A percentile compares a stretch with the other conserved stretches of the same genome.
These are phyloP conservation scores for Liriodendron chinense DNA, from an alignment of 164 flowering plant genomes.

Conservation along the genomic window DNA sequence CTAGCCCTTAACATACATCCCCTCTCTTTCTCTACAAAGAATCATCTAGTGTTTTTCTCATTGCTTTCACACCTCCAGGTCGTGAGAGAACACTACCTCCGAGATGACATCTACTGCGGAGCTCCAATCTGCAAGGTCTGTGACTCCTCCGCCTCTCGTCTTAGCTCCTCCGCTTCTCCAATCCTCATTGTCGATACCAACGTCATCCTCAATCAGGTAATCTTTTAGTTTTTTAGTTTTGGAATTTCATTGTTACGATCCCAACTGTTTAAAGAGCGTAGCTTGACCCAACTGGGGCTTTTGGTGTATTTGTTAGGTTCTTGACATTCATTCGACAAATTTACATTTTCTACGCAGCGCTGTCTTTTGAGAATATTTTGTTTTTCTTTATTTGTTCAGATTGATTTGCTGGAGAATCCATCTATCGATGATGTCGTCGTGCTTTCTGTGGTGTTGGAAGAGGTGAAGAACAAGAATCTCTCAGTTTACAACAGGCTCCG, in stretches of 20 bases:
- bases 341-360: background rate
- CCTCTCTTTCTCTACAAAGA: background rate
- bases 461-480: constrained; percentile 84
- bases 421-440: constrained; percentile 81
- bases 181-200: constrained; percentile 83
- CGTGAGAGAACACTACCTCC: constrained; percentile 77
- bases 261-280: too few species aligned
- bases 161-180: constrained; percentile 43
- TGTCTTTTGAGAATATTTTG: background rate
- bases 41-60: background rate
- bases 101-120: constrained; percentile 91
- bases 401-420: constrained; percentile 94
- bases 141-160: constrained; percentile 52
- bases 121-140: constrained; percentile 62
- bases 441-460: constrained; percentile 76
- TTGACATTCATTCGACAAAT: background rate
- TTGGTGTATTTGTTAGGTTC: constrained; percentile 1
- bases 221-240: background rate
- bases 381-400: constrained; percentile 32
- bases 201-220: constrained; percentile 89
- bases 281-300: background rate
- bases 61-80: constrained; percentile 31
- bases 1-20: constrained; percentile 6
- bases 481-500: constrained; percentile 77
- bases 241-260: background rate